Evolutionary conservation across 139 green algal genomes (phyloP).

Genomic region (Dunaliella sp.): DNA sequence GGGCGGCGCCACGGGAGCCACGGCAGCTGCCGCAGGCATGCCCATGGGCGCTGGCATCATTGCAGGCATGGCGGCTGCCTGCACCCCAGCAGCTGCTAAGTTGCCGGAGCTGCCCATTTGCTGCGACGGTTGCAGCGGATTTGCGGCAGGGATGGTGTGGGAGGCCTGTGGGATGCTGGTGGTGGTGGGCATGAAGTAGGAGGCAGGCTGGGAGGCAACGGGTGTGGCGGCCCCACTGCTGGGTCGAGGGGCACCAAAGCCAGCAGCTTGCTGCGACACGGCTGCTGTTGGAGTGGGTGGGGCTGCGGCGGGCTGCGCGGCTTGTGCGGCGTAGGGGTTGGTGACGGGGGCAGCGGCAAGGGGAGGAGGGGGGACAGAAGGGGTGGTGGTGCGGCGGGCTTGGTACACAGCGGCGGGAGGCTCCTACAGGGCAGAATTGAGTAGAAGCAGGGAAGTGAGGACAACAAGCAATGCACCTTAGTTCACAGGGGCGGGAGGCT

Average conservation of each 20-base stretch:
- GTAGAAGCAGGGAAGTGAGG: too few species aligned
- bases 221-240: slow-evolving; percentile 8
- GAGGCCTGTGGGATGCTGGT: slow-evolving; percentile 11
- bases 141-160: not conserved
- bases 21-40: slow-evolving; percentile 10
- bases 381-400: not conserved
- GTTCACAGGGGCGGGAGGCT: slow-evolving; percentile 18
- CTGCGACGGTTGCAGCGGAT: not conserved
- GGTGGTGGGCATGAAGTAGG: slow-evolving; percentile 37
- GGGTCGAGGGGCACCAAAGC: not conserved
- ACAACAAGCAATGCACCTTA: too few species aligned
- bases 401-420: slow-evolving; percentile 19
- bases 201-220: slow-evolving; percentile 8
- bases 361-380: slow-evolving; percentile 1
- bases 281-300: not conserved
- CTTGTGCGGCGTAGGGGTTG: not conserved
- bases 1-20: not conserved
- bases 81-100: not conserved
- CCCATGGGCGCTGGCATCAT: not conserved
- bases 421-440: slow-evolving; percentile 8
- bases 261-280: not conserved
- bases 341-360: not conserved
- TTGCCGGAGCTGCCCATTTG: slow-evolving; percentile 8
- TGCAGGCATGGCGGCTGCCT: slow-evolving; percentile 11
- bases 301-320: not conserved